A percentile compares a stretch with the other conserved stretches of the same genome.
Evolutionary conservation across 805 yeast genomes (phyloP).

Genomic region (Tetrapisispora iriomotensis): DNA sequence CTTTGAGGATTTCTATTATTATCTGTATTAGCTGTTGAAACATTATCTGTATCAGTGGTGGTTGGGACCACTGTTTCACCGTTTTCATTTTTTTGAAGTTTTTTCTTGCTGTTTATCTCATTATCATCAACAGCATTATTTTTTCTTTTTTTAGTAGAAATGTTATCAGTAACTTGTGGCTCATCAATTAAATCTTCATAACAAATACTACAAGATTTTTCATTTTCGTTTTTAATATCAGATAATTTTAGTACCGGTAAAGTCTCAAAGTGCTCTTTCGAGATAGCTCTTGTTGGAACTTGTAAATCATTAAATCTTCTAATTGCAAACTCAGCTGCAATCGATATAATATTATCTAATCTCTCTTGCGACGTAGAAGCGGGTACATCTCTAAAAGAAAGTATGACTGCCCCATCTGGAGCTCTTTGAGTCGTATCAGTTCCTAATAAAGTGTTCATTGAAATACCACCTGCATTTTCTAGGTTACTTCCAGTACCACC

Average conservation of each 20-base stretch:
- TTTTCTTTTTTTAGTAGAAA: constrained; percentile 22
- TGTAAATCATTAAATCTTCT: constrained; percentile 45
- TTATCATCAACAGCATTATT: constrained; percentile 18
- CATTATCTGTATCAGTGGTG: background rate
- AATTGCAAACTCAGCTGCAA: constrained; percentile 64
- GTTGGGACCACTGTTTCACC: constrained; percentile 10
- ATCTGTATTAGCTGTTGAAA: background rate
- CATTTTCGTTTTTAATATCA: constrained; percentile 17
- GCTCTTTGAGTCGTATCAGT: background rate
- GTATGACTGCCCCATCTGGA: constrained; percentile 44
- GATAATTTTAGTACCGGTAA: constrained; percentile 33
- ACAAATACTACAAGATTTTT: constrained; percentile 53
- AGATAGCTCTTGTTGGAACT: constrained; percentile 40
- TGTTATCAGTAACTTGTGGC: constrained; percentile 3
- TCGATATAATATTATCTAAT: constrained; percentile 48
- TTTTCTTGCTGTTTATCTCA: constrained; percentile 13
- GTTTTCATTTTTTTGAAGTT: constrained; percentile 7
- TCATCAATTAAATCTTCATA: constrained; percentile 41
- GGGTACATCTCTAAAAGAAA: constrained; percentile 60
- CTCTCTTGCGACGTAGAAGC: constrained; percentile 49
- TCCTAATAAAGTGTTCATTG: no score
- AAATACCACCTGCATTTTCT: constrained; percentile 19
- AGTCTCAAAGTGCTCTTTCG: constrained; percentile 42
- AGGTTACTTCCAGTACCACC: constrained; percentile 7
- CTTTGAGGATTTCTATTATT: no score